phyloP scores from a whole-genome alignment of 768 basidiomycete genomes.

The Rhodocollybia butyracea region DNA sequence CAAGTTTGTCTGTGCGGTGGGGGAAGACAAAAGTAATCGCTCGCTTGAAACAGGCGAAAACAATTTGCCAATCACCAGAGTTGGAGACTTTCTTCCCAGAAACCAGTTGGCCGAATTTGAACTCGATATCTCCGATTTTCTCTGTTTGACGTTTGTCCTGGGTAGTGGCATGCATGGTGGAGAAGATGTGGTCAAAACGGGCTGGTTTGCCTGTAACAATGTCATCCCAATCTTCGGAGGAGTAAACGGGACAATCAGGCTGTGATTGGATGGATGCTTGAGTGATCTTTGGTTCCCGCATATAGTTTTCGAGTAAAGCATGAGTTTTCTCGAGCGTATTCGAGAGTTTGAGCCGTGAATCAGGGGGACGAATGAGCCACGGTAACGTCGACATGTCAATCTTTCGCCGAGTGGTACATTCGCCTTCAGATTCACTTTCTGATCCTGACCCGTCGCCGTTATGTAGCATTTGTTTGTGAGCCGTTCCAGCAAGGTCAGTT shows the following conservation, averaged over 20 bases:
- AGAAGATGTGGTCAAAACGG: background rate
- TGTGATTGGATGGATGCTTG: background rate
- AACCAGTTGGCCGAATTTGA: slow-evolving; percentile 8
- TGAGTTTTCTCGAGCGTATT: background rate
- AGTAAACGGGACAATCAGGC: background rate
- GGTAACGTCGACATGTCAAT: background rate
- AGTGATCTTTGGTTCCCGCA: background rate
- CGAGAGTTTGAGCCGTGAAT: background rate
- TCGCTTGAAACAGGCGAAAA: background rate
- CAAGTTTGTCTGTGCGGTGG: slow-evolving; percentile 4
- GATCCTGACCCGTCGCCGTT: no score
- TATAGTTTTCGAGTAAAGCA: background rate
- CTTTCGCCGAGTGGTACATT: background rate
- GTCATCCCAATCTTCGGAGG: background rate
- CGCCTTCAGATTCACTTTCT: background rate
- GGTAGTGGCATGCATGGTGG: background rate
- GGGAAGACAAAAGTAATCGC: slow-evolving; percentile 6
- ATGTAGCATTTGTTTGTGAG: background rate
- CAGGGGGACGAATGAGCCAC: background rate
- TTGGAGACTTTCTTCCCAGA: slow-evolving; percentile 5
- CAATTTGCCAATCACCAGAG: slow-evolving; percentile 11
- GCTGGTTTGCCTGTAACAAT: background rate
- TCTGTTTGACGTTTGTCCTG: background rate
- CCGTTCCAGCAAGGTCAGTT: background rate
- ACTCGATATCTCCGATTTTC: slow-evolving; percentile 9